phyloP scores from a whole-genome alignment of 2,329 filamentous ascomycete species.

The Thelonectria blattea region DNA sequence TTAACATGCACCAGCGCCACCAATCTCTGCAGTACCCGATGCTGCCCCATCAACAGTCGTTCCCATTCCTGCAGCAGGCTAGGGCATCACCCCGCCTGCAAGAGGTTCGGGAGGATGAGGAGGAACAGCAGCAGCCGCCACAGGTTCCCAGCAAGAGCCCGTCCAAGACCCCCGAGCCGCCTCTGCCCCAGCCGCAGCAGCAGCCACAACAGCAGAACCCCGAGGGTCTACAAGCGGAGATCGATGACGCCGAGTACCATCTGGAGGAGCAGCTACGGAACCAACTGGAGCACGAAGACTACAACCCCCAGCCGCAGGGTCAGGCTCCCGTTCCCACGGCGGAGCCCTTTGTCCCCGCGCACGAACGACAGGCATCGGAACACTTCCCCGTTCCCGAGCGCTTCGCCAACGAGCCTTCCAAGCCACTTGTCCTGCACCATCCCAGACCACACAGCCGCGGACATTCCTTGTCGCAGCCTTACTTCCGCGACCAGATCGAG shows the following conservation, averaged over 20 bases:
- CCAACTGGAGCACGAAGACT: conserved; percentile 79
- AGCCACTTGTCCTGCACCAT: conserved; percentile 69
- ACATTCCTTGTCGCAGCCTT: conserved; percentile 72
- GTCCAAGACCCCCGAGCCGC: conserved; percentile 60
- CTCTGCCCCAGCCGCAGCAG: conserved; percentile 37
- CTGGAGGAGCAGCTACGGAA: conserved; percentile 80
- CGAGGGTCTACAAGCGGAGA: conserved; percentile 83
- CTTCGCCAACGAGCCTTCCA: conserved; percentile 59
- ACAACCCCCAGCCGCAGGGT: conserved; percentile 65
- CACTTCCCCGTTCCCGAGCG: conserved; percentile 56
- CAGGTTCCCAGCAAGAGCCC: conserved; percentile 59
- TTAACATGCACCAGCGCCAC: conserved; percentile 60
- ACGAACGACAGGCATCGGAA: conserved; percentile 53
- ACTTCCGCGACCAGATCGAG: conserved; percentile 64
- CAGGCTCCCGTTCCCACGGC: conserved; percentile 32
- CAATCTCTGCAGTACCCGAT: conserved; percentile 65
- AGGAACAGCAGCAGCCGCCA: conserved; percentile 68
- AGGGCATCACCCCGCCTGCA: conserved; percentile 68
- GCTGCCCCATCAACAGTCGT: conserved; percentile 61
- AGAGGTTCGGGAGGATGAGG: conserved; percentile 72
- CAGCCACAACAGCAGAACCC: conserved; percentile 50
- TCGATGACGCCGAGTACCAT: conserved; percentile 86
- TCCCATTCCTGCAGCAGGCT: conserved; percentile 60
- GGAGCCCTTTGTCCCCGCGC: conserved; percentile 39
- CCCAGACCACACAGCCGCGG: conserved; percentile 76